Base-by-base conservation (phyloP, 2,329 filamentous ascomycete species). In the Trichophyton schoenleinii region DNA sequence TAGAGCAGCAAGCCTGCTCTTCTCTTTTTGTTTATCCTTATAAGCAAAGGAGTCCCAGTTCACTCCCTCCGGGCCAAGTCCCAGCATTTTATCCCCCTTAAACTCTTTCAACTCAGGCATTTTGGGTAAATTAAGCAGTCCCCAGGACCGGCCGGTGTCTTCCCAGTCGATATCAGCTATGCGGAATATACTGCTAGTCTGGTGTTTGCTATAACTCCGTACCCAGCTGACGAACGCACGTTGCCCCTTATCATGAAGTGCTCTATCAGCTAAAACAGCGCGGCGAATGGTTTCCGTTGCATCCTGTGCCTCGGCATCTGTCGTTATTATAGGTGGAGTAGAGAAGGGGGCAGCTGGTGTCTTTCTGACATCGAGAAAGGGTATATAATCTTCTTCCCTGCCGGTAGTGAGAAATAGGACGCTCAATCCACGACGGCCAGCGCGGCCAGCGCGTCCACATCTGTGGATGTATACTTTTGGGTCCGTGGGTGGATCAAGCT, bases 181-280 rank as follows among this genome's bases (percentile, higher is more conserved):
- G 9, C 88, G 84, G 78, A 99, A 99, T 66, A 99, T 97, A 69
- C 90, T 95, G 63, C 84, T 87, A 0, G 92, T 91, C 66, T 91
- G 85, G 69, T 97, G 94, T 69, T 94, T 95, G 70, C 84, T 88
- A 75, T 97, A 97, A 66, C 89, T 88, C 70, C 91, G 85, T 1
- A 95, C 85, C 88, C 91, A 97, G 70, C 88, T 92, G 22, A 97
- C 92, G 68, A 99, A 97, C 0, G 87, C 94, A 64, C 87, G 85
- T 70, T 96, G 90, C 0, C 88, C 91, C 69, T 95, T 94, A 72
- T 96, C 91, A 71, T 94, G 87, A 9, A 94, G 71, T 28, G 84
- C 83, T 25, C 87, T 78, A 70, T 89, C 87, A 44, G 76, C 73
- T 31, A 77, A 75, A 13, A 80, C 77, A 0, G 75, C 71, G 9